A percentile compares a stretch with the other conserved stretches of the same genome.
Conservation (phyloP, 2,329 filamentous ascomycete species). For the Pseudogymnoascus sp. region DNA sequence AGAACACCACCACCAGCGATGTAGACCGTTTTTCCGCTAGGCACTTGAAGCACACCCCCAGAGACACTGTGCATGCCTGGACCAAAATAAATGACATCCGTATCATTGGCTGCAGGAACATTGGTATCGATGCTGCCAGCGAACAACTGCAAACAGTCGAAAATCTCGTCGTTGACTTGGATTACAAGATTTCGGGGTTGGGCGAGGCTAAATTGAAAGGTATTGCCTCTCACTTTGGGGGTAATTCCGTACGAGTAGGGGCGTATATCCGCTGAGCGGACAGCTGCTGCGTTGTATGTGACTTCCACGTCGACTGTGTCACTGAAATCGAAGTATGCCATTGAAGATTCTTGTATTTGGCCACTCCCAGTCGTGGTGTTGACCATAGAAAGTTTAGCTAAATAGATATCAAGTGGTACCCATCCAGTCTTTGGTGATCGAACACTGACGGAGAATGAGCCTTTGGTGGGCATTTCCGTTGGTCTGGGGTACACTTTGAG, state of each 20-base stretch:
- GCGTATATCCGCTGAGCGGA: neutral
- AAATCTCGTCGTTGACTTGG: neutral
- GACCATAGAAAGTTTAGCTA: neutral
- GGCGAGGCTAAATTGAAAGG: neutral
- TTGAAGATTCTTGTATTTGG: neutral
- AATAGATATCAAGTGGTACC: neutral
- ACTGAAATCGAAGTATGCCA: neutral
- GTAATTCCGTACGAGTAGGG: neutral
- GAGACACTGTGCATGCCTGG: conserved; percentile 20
- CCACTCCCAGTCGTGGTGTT: neutral
- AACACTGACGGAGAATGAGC: neutral
- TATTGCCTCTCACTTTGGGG: neutral
- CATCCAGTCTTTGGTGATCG: neutral
- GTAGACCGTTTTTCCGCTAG: conserved; percentile 20
- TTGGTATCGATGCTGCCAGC: neutral
- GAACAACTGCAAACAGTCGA: neutral
- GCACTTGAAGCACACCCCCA: neutral
- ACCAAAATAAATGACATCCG: conserved; percentile 23
- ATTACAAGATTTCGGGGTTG: neutral
- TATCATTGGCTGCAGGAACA: conserved; percentile 12
- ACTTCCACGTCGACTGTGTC: neutral
- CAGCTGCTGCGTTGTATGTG: neutral
- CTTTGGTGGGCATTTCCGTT: neutral
- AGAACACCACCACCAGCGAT: neutral
- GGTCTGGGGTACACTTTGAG: neutral